Base-by-base conservation (phyloP, 805 yeast genomes). In the Metschnikowia gelsemii region DNA sequence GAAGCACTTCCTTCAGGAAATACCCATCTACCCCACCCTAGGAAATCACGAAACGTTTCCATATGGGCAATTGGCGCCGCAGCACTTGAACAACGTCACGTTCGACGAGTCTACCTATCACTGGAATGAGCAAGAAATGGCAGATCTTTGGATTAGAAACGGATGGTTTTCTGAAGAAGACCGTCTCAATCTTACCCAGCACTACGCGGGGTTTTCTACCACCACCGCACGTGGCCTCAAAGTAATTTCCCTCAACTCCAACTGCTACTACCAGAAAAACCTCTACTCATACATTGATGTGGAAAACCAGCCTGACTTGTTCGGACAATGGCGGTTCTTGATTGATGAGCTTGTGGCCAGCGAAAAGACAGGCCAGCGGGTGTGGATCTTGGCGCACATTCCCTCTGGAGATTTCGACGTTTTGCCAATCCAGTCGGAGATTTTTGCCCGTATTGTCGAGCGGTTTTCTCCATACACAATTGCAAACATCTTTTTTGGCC, bases 1-100 rank as follows among this genome's bases (percentile, higher is more conserved):
- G 69, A 82, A 82, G 45, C 61, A 62, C 40, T 68, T 52, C 50
- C 68, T 82, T 43, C 64, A 70, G 14, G 66, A 75, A 38, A 58
- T 78, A 22, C 83, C 87, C 7, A 75, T 83, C 4, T 81, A 65
- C 56, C 73, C 87, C 8, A 78, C 77, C 17, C 62, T 83, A 52
- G 89, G 89, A 20, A 82, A 80, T 58, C 88, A 84, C 60, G 89
- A 83, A 55, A 76, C 81, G 22, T 83, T 74, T 68, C 89, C 90
- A 13, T 79, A 81, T 51, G 84, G 83, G 25, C 87, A 82, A 57
- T 60, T 81, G 43, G 84, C 87, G 2, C 84, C 81, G 6, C 42
- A 49, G 21, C 46, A 39, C 27, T 32, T 51, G 16, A 43, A 45
- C 38, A 49, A 46, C 30, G 49, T 42, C 18, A 40, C 49, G 8